Conservation (phyloP, 176 grass and related monocot genomes). For the Raddia distichophylla region DNA sequence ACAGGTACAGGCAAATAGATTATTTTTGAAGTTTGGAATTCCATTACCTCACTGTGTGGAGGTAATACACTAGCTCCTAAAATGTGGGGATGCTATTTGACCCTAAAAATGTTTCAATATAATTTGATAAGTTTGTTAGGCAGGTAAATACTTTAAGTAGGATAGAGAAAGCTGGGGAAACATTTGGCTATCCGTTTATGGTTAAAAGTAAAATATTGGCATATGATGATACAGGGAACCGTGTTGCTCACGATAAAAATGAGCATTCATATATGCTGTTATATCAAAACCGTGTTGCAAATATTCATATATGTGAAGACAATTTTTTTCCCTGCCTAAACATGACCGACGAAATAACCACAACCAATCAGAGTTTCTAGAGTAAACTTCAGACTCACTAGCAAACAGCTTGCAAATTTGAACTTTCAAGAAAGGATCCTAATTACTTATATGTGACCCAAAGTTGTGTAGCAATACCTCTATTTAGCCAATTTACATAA, state of each 20-base stretch:
- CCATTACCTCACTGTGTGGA: conserved; percentile 77
- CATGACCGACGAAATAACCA: too few species aligned
- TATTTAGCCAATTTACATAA: too few species aligned
- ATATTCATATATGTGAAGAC: too few species aligned
- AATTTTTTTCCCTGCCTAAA: too few species aligned
- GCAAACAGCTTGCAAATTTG: too few species aligned
- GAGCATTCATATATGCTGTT: too few species aligned
- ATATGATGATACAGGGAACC: conserved; percentile 90
- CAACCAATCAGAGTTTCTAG: too few species aligned
- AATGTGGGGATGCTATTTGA: neutral
- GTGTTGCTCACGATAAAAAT: conserved; percentile 62
- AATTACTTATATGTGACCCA: too few species aligned
- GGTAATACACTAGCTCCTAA: conserved; percentile 46
- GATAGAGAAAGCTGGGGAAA: conserved; percentile 78
- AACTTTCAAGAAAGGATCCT: too few species aligned
- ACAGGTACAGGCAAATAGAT: conserved; percentile 84
- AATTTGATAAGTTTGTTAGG: conserved; percentile 2
- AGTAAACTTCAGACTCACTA: too few species aligned
- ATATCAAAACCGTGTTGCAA: too few species aligned
- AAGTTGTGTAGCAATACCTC: too few species aligned
- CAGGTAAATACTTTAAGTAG: conserved; percentile 64
- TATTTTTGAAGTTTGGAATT: conserved; percentile 76
- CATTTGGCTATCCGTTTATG: conserved; percentile 90
- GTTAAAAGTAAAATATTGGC: conserved; percentile 95
- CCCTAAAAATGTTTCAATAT: neutral